phyloP scores from a whole-genome alignment of 345 rosid species.

The Cardamine resedifolia region DNA sequence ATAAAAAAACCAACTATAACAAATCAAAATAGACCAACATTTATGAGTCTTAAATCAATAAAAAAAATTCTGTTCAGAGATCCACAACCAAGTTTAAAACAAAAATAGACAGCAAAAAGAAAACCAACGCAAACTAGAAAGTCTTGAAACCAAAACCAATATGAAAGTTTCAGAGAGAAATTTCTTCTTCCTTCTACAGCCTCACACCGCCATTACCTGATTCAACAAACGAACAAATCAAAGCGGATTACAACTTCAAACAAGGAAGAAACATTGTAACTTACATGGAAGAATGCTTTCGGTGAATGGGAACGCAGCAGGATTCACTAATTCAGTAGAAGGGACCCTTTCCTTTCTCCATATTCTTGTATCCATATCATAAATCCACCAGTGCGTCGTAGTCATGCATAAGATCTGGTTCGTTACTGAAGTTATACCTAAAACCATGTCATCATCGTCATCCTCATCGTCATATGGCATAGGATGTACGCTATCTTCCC shows the following conservation, averaged over 20 bases:
- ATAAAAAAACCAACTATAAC: too few species aligned
- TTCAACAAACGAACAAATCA: background rate
- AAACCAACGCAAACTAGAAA: background rate
- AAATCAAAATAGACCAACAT: background rate
- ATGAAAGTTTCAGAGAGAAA: background rate
- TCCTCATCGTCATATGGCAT: background rate
- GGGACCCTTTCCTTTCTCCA: background rate
- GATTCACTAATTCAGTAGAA: background rate
- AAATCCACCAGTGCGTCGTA: slow-evolving; percentile 9
- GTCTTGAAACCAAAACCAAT: background rate
- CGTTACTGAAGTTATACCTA: background rate
- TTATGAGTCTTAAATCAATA: background rate
- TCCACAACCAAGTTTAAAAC: background rate
- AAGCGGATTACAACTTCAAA: background rate
- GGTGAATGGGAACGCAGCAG: slow-evolving; percentile 27
- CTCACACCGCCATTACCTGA: slow-evolving; percentile 25
- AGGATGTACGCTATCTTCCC: slow-evolving; percentile 9
- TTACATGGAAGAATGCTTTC: slow-evolving; percentile 42
- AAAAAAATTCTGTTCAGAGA: background rate
- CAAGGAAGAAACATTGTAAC: background rate
- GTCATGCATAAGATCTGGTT: slow-evolving; percentile 30
- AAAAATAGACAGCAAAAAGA: too few species aligned
- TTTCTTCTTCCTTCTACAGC: background rate
- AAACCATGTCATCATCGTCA: background rate
- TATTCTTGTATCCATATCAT: slow-evolving; percentile 1